Conservation (phyloP, 2,329 filamentous ascomycete species). For the Sporothrix inflata region DNA sequence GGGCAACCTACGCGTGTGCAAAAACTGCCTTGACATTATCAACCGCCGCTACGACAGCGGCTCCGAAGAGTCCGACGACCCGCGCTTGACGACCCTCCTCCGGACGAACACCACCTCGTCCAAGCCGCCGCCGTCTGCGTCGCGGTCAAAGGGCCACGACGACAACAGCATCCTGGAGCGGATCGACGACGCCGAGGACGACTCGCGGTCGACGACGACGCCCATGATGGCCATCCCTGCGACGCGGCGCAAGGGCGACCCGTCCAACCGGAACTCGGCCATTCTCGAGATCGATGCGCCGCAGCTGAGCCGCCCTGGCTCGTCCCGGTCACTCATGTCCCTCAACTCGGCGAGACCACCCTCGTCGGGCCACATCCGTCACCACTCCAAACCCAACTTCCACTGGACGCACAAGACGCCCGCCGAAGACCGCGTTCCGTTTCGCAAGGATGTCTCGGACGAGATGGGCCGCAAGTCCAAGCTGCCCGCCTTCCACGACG, state of each 20-base stretch:
- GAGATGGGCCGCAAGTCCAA: constrained; percentile 67
- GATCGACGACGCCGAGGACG: constrained; percentile 51
- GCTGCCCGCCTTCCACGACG: constrained; percentile 92
- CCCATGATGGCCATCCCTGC: constrained; percentile 74
- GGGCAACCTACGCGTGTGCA: constrained; percentile 85
- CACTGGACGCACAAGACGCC: constrained; percentile 73
- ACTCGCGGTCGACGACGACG: constrained; percentile 61
- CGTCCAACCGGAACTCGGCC: constrained; percentile 80
- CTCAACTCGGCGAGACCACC: constrained; percentile 69
- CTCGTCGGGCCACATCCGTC: constrained; percentile 78
- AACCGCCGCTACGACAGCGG: constrained; percentile 84
- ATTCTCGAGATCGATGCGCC: constrained; percentile 88
- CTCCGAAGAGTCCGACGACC: constrained; percentile 83
- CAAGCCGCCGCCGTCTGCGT: constrained; percentile 39
- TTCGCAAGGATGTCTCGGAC: constrained; percentile 72
- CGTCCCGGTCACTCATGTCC: constrained; percentile 84
- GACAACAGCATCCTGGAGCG: constrained; percentile 49
- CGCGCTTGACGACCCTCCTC: constrained; percentile 67
- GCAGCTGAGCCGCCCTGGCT: constrained; percentile 85
- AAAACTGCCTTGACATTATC: constrained; percentile 88
- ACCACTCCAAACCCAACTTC: constrained; percentile 85
- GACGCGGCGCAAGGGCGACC: constrained; percentile 66
- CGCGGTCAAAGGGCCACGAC: constrained; percentile 45
- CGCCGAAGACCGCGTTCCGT: constrained; percentile 82
- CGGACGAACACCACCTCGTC: constrained; percentile 56